These are phyloP conservation scores for Trichophyton verrucosum DNA, from an alignment of 2,329 filamentous ascomycete species.

Conservation along the genomic window DNA sequence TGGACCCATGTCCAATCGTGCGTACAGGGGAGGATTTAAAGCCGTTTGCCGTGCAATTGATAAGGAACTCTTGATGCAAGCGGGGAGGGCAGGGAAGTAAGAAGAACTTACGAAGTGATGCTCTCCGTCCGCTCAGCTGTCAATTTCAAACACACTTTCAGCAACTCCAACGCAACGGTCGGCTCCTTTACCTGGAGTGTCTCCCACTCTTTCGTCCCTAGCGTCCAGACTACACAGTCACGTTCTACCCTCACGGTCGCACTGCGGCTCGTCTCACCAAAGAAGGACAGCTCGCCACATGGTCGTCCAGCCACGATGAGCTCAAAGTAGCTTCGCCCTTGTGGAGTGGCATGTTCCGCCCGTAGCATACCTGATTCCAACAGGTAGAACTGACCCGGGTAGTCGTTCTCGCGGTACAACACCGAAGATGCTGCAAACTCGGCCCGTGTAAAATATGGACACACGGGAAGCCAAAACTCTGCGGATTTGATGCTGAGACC, in stretches of 20 bases:
- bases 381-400: constrained; percentile 75
- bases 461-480: constrained; percentile 84
- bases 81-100: not conserved
- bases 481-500: constrained; percentile 74
- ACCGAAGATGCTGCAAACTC: constrained; percentile 57
- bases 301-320: constrained; percentile 90
- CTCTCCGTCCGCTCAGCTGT: constrained; percentile 84
- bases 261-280: constrained; percentile 76
- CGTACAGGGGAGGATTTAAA: not conserved
- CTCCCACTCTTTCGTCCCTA: constrained; percentile 60
- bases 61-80: not conserved
- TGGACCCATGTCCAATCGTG: not conserved
- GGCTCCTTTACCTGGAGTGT: constrained; percentile 58
- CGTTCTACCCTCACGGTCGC: constrained; percentile 75
- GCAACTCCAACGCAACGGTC: constrained; percentile 68
- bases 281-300: constrained; percentile 92
- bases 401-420: constrained; percentile 66
- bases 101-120: constrained; percentile 43
- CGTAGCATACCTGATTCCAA: constrained; percentile 79
- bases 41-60: not conserved
- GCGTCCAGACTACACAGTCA: constrained; percentile 69
- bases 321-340: constrained; percentile 68
- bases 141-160: constrained; percentile 80
- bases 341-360: constrained; percentile 80
- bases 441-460: constrained; percentile 59